Evolutionary conservation across 1,139 yeast species (phyloP).

Genomic region (Candida buenavistaensis): DNA sequence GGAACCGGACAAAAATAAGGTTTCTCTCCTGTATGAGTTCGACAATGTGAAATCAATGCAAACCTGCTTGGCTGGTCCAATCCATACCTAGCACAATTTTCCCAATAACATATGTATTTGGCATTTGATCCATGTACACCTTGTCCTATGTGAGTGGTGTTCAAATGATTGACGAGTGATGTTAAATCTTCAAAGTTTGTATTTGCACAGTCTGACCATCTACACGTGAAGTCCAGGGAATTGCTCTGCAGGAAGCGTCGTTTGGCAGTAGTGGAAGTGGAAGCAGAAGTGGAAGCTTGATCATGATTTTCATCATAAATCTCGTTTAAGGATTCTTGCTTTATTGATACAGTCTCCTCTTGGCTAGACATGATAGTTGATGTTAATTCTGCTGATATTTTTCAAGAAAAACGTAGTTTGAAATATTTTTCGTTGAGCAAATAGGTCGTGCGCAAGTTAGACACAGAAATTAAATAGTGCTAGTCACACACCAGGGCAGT

Average conservation of each 20-base stretch:
- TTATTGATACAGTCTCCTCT: no score
- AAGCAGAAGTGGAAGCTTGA: no score
- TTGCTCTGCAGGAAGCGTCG: constrained; percentile 2
- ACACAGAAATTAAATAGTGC: no score
- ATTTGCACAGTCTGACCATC: constrained; percentile 35
- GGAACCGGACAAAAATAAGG: constrained; percentile 71
- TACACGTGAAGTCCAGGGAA: constrained; percentile 23
- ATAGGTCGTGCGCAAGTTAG: no score
- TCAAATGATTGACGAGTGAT: constrained; percentile 34
- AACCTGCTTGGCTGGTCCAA: constrained; percentile 57
- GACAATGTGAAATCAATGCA: constrained; percentile 61
- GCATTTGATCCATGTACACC: constrained; percentile 19
- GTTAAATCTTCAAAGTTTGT: constrained; percentile 23
- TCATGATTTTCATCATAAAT: no score
- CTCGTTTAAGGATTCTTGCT: no score
- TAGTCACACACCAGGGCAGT: no score
- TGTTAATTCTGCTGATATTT: no score
- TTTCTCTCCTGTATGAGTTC: constrained; percentile 67
- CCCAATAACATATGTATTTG: constrained; percentile 63
- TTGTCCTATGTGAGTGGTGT: constrained; percentile 25
- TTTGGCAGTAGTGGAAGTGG: no score
- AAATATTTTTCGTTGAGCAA: no score
- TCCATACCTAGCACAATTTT: constrained; percentile 55
- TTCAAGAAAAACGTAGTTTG: no score
- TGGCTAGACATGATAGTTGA: no score